phyloP scores from a whole-genome alignment of 345 rosid genomes.

The Microthlaspi erraticum region DNA sequence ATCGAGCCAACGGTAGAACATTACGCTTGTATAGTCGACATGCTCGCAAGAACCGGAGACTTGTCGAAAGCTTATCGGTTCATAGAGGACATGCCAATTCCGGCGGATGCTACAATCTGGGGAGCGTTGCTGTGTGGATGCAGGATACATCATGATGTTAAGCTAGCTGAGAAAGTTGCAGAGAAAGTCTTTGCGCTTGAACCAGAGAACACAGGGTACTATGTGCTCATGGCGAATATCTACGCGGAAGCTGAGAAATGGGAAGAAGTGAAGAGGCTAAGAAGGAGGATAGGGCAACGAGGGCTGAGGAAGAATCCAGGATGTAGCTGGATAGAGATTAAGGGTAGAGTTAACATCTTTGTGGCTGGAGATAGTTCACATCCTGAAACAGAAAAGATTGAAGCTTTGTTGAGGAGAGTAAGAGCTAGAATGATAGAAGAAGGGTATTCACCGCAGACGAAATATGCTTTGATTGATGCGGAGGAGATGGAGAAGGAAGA shows the following conservation, averaged over 20 bases:
- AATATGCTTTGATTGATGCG: constrained; percentile 65
- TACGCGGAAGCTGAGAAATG: constrained; percentile 77
- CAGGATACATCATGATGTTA: constrained; percentile 68
- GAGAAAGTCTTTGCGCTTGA: constrained; percentile 65
- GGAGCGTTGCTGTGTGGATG: constrained; percentile 74
- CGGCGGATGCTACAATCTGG: constrained; percentile 77
- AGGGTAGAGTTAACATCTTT: constrained; percentile 63
- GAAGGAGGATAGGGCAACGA: constrained; percentile 54
- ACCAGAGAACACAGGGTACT: constrained; percentile 71
- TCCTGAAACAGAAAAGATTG: constrained; percentile 58
- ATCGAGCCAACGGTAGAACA: constrained; percentile 71
- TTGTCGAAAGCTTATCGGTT: constrained; percentile 58
- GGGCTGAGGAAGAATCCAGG: constrained; percentile 72
- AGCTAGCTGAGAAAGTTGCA: constrained; percentile 72
- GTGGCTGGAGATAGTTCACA: constrained; percentile 64
- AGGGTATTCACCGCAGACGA: constrained; percentile 53
- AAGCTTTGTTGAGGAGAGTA: constrained; percentile 50
- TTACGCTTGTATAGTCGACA: constrained; percentile 74
- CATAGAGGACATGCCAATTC: constrained; percentile 67
- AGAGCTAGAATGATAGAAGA: constrained; percentile 60
- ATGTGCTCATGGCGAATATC: constrained; percentile 69
- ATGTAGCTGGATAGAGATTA: constrained; percentile 81
- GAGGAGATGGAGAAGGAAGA: constrained; percentile 72
- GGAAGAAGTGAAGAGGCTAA: constrained; percentile 62
- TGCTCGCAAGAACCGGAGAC: constrained; percentile 66